A percentile compares a stretch with the other conserved stretches of the same genome.
These are phyloP conservation scores for Curvularia verruculosa DNA, from an alignment of 2,329 filamentous ascomycete species.

Conservation along the genomic window DNA sequence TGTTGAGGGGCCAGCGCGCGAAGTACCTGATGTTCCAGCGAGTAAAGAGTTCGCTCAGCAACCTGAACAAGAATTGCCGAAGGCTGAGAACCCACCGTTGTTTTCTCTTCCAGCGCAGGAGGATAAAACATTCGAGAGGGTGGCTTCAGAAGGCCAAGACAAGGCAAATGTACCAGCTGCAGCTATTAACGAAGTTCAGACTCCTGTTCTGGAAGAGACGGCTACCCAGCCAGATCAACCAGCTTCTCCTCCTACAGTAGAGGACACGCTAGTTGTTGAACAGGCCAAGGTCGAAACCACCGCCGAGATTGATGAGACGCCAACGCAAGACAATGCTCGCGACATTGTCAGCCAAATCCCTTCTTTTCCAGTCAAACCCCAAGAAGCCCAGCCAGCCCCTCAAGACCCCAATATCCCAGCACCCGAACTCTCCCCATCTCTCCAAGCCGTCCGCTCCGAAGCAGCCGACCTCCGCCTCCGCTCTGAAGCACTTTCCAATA, in stretches of 20 bases:
- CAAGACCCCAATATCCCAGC: not conserved
- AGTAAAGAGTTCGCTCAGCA: not conserved
- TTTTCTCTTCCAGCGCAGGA: slow-evolving; percentile 33
- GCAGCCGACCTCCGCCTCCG: slow-evolving; percentile 34
- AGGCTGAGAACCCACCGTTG: slow-evolving; percentile 15
- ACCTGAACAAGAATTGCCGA: not conserved
- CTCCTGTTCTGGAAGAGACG: slow-evolving; percentile 5
- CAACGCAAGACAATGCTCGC: slow-evolving; percentile 2
- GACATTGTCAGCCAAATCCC: slow-evolving; percentile 3
- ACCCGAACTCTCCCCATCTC: slow-evolving; percentile 31
- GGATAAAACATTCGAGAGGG: slow-evolving; percentile 23
- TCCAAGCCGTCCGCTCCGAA: slow-evolving; percentile 36
- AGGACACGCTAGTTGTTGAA: not conserved
- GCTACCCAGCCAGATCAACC: not conserved
- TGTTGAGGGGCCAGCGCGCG: not conserved
- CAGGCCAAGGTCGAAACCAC: not conserved
- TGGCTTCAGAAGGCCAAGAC: slow-evolving; percentile 12
- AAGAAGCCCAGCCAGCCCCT: not conserved
- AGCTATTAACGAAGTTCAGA: slow-evolving; percentile 5
- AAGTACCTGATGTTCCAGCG: not conserved
- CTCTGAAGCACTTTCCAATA: slow-evolving; percentile 34
- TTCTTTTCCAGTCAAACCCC: slow-evolving; percentile 1
- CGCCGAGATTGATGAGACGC: not conserved
- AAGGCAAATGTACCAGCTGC: not conserved
- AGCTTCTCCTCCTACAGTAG: not conserved